These are phyloP conservation scores for Rhododendron henanense DNA, from an alignment of 148 eudicot species.

Conservation along the genomic window DNA sequence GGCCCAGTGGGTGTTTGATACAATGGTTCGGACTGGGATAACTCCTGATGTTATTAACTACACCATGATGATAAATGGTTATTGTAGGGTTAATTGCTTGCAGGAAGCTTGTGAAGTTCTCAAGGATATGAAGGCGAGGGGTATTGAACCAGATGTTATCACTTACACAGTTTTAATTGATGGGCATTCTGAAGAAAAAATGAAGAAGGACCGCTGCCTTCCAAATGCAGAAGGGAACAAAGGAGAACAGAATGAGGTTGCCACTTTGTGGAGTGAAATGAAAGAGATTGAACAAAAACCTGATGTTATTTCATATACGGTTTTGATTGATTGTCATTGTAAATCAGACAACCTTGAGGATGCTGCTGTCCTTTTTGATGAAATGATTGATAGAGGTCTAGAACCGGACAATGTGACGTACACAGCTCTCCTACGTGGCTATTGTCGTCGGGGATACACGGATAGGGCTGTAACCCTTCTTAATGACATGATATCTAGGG, in stretches of 20 bases:
- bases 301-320: constrained; percentile 50
- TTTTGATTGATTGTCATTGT: constrained; percentile 44
- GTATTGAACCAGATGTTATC: constrained; percentile 54
- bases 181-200: constrained; percentile 36
- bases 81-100: constrained; percentile 40
- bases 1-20: constrained; percentile 52
- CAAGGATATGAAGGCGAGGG: constrained; percentile 52
- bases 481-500: constrained; percentile 35
- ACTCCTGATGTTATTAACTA: constrained; percentile 54
- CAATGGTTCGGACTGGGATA: constrained; percentile 39
- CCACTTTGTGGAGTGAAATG: constrained; percentile 35
- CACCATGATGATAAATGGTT: constrained; percentile 71
- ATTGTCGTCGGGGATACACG: constrained; percentile 27
- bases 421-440: constrained; percentile 52
- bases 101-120: constrained; percentile 48
- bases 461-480: constrained; percentile 41
- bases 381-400: constrained; percentile 53
- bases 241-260: constrained; percentile 16
- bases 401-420: constrained; percentile 53
- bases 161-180: constrained; percentile 67
- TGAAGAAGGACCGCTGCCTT: constrained; percentile 6
- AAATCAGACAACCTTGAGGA: constrained; percentile 46
- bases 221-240: constrained; percentile 5
- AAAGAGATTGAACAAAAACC: constrained; percentile 36
- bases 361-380: constrained; percentile 46